Percentiles rank a stretch among this genome's conserved stretches.
phyloP scores from a whole-genome alignment of 2,329 filamentous ascomycete genomes.

The Rutstroemia sp. region DNA sequence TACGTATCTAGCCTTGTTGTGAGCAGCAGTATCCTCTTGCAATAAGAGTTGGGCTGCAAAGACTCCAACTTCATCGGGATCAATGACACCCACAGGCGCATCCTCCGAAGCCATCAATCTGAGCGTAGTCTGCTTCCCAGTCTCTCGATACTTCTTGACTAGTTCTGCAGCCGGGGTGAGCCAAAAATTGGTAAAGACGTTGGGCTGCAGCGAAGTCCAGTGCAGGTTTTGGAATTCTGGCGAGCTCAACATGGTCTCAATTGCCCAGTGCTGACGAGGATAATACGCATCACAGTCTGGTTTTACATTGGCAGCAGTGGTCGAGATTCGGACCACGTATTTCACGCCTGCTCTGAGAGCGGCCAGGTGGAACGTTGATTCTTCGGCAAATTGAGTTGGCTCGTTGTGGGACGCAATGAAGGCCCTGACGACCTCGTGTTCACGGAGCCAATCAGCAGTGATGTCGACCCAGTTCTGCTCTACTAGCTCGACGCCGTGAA shows the following conservation, averaged over 20 bases:
- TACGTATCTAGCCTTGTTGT: slow-evolving; percentile 32
- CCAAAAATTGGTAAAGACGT: slow-evolving; percentile 25
- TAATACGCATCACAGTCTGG: slow-evolving; percentile 33
- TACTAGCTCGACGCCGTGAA: slow-evolving; percentile 33
- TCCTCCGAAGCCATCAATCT: slow-evolving; percentile 26
- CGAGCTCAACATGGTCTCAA: slow-evolving; percentile 32
- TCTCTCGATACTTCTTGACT: slow-evolving; percentile 30
- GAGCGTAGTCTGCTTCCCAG: slow-evolving; percentile 28
- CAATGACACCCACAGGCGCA: slow-evolving; percentile 28
- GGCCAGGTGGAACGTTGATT: slow-evolving; percentile 32
- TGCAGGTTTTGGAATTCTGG: slow-evolving; percentile 31
- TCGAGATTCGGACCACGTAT: slow-evolving; percentile 38
- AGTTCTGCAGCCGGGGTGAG: slow-evolving; percentile 25
- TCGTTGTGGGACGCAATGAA: slow-evolving; percentile 35
- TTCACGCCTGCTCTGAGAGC: slow-evolving; percentile 32
- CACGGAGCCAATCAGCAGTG: slow-evolving; percentile 34
- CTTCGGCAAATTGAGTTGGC: slow-evolving; percentile 34
- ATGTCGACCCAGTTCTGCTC: slow-evolving; percentile 26
- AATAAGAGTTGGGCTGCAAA: slow-evolving; percentile 32
- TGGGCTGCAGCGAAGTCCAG: slow-evolving; percentile 36
- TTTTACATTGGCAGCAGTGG: slow-evolving; percentile 31
- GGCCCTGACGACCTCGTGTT: slow-evolving; percentile 30
- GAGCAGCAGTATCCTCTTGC: slow-evolving; percentile 23
- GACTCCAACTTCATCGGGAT: slow-evolving; percentile 30
- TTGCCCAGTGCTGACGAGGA: slow-evolving; percentile 34